Evolutionary conservation across 768 basidiomycete species (phyloP).

Genomic region (Ramaria sp.): DNA sequence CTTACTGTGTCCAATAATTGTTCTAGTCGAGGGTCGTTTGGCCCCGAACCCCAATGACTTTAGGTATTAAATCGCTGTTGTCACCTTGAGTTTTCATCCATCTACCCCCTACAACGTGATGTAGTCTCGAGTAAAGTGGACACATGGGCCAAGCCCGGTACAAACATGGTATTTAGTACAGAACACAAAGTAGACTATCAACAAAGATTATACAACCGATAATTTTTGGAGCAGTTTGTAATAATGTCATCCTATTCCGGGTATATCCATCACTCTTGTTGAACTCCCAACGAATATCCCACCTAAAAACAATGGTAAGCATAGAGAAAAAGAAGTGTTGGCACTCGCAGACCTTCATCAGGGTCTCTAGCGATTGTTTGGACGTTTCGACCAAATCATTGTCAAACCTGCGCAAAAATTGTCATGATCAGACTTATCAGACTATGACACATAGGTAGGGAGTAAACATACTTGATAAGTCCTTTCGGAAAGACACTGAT

Average conservation of each 20-base stretch:
- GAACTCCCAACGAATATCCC: neutral
- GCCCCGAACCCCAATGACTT: too few species aligned
- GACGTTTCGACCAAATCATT: conserved; percentile 51
- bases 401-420: conserved; percentile 33
- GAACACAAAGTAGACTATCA: too few species aligned
- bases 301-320: neutral
- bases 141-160: too few species aligned
- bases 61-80: too few species aligned
- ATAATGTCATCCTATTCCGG: neutral
- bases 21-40: too few species aligned
- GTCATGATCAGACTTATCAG: neutral
- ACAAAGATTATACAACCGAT: neutral
- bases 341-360: conserved; percentile 39
- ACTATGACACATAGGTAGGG: too few species aligned
- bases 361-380: conserved; percentile 43
- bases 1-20: too few species aligned
- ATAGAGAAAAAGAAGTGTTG: neutral
- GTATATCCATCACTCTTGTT: neutral
- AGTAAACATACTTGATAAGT: conserved; percentile 28
- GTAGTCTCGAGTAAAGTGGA: too few species aligned
- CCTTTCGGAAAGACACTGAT: conserved; percentile 49
- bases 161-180: too few species aligned
- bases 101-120: too few species aligned
- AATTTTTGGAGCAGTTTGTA: neutral
- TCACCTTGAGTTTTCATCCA: too few species aligned